Percentiles rank a stretch among this genome's conserved stretches.
phyloP scores from a whole-genome alignment of 1,139 yeast genomes.

The Yamadazyma aaseri region DNA sequence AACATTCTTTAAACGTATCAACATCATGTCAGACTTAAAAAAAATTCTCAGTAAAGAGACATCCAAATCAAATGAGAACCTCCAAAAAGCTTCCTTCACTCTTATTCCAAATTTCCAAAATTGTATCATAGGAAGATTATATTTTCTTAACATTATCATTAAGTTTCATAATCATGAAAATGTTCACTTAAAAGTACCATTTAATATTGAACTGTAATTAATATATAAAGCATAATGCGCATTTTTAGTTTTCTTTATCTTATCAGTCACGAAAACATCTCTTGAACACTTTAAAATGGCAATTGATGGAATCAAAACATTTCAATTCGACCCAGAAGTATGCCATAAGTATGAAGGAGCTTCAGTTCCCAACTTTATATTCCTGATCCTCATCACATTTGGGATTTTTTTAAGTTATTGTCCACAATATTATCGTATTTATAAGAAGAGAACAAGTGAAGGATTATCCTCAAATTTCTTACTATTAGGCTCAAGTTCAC shows the following conservation, averaged over 20 bases:
- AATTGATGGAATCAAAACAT: not conserved
- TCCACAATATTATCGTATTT: constrained; percentile 72
- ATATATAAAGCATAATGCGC: not conserved
- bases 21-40: no score
- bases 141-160: constrained; percentile 36
- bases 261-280: not conserved
- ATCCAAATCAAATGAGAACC: constrained; percentile 17
- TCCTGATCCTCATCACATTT: constrained; percentile 54
- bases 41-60: constrained; percentile 20
- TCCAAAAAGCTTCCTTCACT: constrained; percentile 29
- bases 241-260: no score
- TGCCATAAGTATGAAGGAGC: constrained; percentile 50
- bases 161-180: constrained; percentile 32
- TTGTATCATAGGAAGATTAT: constrained; percentile 54
- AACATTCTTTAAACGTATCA: no score
- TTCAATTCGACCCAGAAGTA: constrained; percentile 13
- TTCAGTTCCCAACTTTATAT: constrained; percentile 42
- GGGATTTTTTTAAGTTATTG: constrained; percentile 75
- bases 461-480: constrained; percentile 78
- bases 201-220: constrained; percentile 19
- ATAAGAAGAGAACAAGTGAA: constrained; percentile 62
- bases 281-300: not conserved
- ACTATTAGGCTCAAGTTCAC: constrained; percentile 70
- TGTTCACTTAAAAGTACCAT: constrained; percentile 36
- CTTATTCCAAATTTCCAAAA: constrained; percentile 59